These are phyloP conservation scores for Coemansia umbellata DNA, from an alignment of 192 early-diverging fungal species.

Conservation along the genomic window DNA sequence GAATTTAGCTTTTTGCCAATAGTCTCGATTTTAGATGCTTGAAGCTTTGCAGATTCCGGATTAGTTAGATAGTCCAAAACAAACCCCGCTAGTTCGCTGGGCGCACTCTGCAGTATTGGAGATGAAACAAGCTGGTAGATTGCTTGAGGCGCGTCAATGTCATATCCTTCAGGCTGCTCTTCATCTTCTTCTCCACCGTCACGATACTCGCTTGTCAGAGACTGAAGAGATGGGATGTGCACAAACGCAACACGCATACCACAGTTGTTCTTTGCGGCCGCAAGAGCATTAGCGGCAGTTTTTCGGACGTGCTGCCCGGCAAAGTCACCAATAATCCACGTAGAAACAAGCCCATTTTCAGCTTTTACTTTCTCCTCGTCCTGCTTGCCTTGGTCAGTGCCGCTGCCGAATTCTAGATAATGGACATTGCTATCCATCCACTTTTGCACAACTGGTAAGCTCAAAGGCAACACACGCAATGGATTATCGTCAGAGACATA, in stretches of 20 bases:
- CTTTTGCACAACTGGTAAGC: not conserved
- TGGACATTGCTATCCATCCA: constrained; percentile 24
- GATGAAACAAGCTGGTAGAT: constrained; percentile 24
- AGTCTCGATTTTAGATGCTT: not conserved
- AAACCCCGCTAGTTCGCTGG: constrained; percentile 6
- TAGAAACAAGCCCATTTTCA: constrained; percentile 15
- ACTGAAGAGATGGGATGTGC: constrained; percentile 1
- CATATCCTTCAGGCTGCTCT: constrained; percentile 9
- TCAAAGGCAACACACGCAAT: constrained; percentile 25
- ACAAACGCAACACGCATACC: constrained; percentile 36
- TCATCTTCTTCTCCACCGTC: constrained; percentile 19
- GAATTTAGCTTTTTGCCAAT: constrained; percentile 1
- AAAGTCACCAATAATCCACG: constrained; percentile 59
- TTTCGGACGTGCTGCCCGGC: constrained; percentile 48
- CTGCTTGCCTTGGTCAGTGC: not conserved
- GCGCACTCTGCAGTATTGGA: not conserved
- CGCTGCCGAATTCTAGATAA: constrained; percentile 14
- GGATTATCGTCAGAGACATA: constrained; percentile 40
- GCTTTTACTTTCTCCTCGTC: not conserved
- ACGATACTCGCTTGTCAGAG: not conserved
- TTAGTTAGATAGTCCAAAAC: constrained; percentile 1
- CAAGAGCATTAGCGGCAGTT: constrained; percentile 53
- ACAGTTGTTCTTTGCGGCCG: constrained; percentile 19
- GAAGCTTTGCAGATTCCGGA: not conserved
- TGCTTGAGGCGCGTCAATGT: constrained; percentile 30